Conservation (phyloP, 2,329 filamentous ascomycete species). For the Epichloe scottii region DNA sequence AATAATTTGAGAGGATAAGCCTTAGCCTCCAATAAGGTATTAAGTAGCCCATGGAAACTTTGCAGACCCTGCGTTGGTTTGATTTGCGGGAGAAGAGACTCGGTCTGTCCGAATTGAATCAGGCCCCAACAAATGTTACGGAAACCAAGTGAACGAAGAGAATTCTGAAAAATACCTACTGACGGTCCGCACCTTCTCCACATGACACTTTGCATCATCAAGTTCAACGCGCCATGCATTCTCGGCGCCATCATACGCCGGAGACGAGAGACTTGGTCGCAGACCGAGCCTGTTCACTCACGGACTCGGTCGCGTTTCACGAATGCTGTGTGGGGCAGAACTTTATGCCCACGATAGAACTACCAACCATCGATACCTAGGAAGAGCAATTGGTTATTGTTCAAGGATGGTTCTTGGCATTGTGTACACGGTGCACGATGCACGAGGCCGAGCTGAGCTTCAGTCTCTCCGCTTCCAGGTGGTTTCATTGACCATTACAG, state of each 20-base stretch:
- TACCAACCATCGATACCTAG: not conserved
- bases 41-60: too few relatives aligned
- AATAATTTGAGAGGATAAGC: too few relatives aligned
- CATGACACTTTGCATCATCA: constrained; percentile 1
- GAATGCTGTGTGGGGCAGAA: not conserved
- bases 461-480: not conserved
- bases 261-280: not conserved
- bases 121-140: too few relatives aligned
- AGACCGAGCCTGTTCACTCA: not conserved
- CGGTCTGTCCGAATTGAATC: too few relatives aligned
- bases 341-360: not conserved
- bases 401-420: not conserved
- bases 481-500: not conserved
- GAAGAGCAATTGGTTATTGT: not conserved
- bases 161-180: constrained; percentile 35
- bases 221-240: not conserved
- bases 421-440: not conserved
- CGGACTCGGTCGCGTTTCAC: not conserved
- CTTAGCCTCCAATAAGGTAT: too few relatives aligned
- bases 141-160: too few relatives aligned
- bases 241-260: constrained; percentile 1
- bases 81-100: too few relatives aligned
- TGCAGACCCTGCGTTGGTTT: too few relatives aligned
- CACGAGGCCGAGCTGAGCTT: not conserved
- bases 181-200: not conserved